Base-by-base conservation (phyloP, 2,329 filamentous ascomycete genomes). In the Pestalotiopsis sp. region DNA sequence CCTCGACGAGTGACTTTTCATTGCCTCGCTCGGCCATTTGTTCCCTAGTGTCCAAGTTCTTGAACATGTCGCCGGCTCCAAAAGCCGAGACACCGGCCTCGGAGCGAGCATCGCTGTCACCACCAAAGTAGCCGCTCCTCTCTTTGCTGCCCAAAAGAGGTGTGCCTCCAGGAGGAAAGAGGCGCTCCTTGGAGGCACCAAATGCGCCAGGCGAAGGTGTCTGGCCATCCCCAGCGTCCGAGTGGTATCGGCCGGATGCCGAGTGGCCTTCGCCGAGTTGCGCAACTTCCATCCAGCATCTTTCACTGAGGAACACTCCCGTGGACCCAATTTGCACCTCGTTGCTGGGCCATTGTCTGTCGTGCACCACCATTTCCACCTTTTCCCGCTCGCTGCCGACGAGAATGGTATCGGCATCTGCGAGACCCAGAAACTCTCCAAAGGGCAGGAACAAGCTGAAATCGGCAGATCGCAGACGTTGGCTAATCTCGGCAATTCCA, bases 361-460 rank as follows among this genome's bases (percentile, higher is more conserved):
- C 94, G 70, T 98, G 94, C 36, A 98, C 87, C n/a, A 97, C 90
- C 73, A 93, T 89, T 79, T 98, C 94, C 0, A 92, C 92, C 79
- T 97, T 97, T 79, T 99, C 96, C 64, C 89, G 90, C 80, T 99
- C 95, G 75, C 93, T 97, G 12, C 95, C 96, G 64, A 99, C 93
- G 25, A 98, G 88, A 27, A 94, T 90, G 1, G 91, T 92, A 67
- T 98, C 94, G 0, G 91, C 87, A 73, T 98, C 95, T 0, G 94
- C 90, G 68, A 97, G 86, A 3, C 95, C 95, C 2, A 99, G 86
- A 79, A 99, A 98, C 80, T 99, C 96, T 64, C 92, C 93, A 76
- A 98, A 99, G 0, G 96, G 96, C 72, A 99, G 83, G 84, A 99
- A 99, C 45, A 98, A 83, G 77, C 93, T 97, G 83, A 98, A 98